Evolutionary conservation across 352 stramenopile species (phyloP), one percentile per base, ranked within the genome.

Genomic region (Globisporangium viniferum): DNA sequence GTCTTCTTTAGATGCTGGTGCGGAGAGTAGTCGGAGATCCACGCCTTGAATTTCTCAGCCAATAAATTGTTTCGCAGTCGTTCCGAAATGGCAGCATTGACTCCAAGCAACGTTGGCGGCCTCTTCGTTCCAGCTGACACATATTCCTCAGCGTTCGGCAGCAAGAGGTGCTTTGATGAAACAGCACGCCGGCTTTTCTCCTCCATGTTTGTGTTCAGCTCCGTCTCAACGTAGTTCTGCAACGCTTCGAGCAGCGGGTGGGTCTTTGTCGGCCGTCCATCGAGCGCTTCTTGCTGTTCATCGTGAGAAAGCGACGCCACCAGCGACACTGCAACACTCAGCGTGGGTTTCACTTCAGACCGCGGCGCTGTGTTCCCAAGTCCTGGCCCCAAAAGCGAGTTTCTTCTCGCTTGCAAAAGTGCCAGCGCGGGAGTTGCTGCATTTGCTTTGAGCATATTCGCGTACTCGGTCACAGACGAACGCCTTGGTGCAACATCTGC

Each of bases 261-360:
- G 1, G 66, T 82, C 72, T 90, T 91, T 5, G 89, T 64, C 0
- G 82, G 82, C n/a, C 82, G 79, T 3, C 66, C 71, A 55, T 91
- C 82, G 5, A 92, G 66, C 35, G 70, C 82, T 56, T 92, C 84
- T 49, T 90, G 84, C 59, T 92, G 78, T 56, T 92, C 81, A 57
- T 83, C 79, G 63, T 90, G 78, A 57, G 84, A 91, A 35, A 92
- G 73, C 5, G 84, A 92, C 24, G 86, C 82, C 3, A 91, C 84
- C 3, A 92, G 69, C 8, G 84, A 92, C 15, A 90, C 82, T 4
- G 81, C 84, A 15, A 92, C 78, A 68, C 81, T 91, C 4, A 86
- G 66, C 5, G 78, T 73, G 20, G 79, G 81, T 22, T 84, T 89
- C 0, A 48, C 29, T 20, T 86, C 78, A 22, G 54, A 64, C 4